Evolutionary conservation across 73 alveolate species (phyloP).

Genomic region (Blepharisma stoltei): DNA sequence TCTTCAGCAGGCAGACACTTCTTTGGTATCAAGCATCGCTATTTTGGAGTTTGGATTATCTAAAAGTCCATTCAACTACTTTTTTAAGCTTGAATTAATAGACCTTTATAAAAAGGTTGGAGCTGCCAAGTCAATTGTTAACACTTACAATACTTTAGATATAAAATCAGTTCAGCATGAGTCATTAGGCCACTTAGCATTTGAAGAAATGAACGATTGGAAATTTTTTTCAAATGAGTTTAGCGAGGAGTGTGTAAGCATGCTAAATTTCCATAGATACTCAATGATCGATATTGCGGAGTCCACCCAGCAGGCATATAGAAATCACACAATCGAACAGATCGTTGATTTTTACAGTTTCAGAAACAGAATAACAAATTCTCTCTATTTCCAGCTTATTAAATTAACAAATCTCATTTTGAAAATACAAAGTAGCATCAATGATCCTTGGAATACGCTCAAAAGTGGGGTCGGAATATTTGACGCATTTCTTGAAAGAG

Average conservation of each 20-base stretch:
- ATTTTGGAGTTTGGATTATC: not conserved
- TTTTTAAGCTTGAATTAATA: conserved; percentile 10
- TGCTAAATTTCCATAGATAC: not conserved
- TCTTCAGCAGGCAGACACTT: not conserved
- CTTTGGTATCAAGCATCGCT: too few relatives aligned
- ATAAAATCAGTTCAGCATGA: conserved; percentile 27
- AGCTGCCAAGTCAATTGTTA: not conserved
- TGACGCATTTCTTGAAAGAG: not conserved
- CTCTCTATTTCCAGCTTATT: not conserved
- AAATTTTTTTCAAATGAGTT: not conserved
- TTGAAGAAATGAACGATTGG: conserved; percentile 23
- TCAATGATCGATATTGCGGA: not conserved
- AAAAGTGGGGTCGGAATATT: not conserved
- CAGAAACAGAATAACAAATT: not conserved
- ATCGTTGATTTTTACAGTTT: not conserved
- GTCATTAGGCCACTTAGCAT: conserved; percentile 12
- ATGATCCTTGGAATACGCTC: not conserved
- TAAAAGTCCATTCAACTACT: not conserved
- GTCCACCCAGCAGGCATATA: conserved; percentile 4
- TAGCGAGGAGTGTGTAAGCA: not conserved
- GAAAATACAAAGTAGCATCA: conserved; percentile 4
- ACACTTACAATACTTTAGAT: not conserved
- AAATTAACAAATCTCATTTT: not conserved
- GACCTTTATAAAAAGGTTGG: not conserved
- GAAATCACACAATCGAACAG: not conserved